These are phyloP conservation scores for Lactarius hengduanensis DNA, from an alignment of 768 basidiomycete genomes.

Conservation along the genomic window DNA sequence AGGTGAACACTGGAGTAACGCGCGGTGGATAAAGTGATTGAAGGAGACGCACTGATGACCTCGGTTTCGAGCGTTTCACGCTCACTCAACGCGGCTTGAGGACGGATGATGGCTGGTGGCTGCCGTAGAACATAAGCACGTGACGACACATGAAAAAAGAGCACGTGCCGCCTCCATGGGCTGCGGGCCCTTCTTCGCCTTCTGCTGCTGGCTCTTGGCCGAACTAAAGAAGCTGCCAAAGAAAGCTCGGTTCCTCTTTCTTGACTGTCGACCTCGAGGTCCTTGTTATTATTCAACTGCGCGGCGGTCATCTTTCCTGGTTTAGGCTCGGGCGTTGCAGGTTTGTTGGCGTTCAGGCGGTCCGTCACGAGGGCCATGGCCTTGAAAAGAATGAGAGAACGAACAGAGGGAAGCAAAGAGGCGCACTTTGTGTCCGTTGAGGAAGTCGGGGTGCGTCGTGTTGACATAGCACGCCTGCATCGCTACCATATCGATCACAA, in stretches of 20 bases:
- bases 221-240: conserved; percentile 94
- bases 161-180: conserved; percentile 55
- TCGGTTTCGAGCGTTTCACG: conserved; percentile 98
- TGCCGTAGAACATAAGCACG: conserved; percentile 44
- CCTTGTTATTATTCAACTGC: conserved; percentile 87
- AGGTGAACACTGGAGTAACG: not conserved
- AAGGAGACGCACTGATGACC: conserved; percentile 85
- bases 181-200: conserved; percentile 54
- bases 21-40: not conserved
- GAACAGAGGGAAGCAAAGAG: not conserved
- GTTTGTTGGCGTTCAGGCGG: conserved; percentile 78
- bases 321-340: conserved; percentile 72
- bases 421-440: conserved; percentile 85
- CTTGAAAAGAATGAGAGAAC: conserved; percentile 38
- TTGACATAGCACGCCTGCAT: conserved; percentile 99
- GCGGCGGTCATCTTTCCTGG: conserved; percentile 56
- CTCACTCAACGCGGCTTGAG: conserved; percentile 88
- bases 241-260: conserved; percentile 91
- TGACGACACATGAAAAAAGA: conserved; percentile 19
- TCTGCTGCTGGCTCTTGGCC: conserved; percentile 49
- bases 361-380: conserved; percentile 89
- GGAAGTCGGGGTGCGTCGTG: conserved; percentile 98
- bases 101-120: conserved; percentile 85
- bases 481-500: conserved; percentile 91
- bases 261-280: conserved; percentile 87